Base-by-base conservation (phyloP, 148 eudicot genomes). In the Rhododendron simsii region DNA sequence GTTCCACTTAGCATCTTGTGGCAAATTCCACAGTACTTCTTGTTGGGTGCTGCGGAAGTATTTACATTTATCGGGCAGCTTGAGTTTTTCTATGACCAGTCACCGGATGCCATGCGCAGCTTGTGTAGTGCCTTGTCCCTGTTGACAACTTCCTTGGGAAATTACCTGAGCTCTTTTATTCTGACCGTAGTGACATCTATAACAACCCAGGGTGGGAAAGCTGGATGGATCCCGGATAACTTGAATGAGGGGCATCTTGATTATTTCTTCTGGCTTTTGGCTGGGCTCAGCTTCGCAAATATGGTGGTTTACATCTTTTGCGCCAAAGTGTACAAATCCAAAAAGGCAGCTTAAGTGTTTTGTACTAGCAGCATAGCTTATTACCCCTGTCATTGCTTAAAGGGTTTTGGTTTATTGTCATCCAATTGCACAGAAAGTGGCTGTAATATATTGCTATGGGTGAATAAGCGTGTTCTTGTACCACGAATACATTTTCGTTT, bases 51-150 rank as follows among this genome's bases (percentile, higher is more conserved):
- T 3, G 93, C 92, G 1, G 93, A 90, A 63, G 88, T 92, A 4
- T 92, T 91, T 63, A 91, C 90, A 0, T 91, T 89, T 41, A 86
- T 92, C 8, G 94, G 94, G 79, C 94, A 90, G 82, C 90, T 87
- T 7, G 93, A 92, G 88, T 92, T 92, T 57, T 92, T 92, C 87
- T 91, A 92, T 57, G 90, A 92, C 71, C 93, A 92, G 53, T 91
- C 94, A 0, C 94, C 94, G 2, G 94, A 92, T 81, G 92, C 90
- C 9, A 92, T 91, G 94, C 87, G 93, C 16, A 90, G 94, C 76
- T 83, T 91, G 85, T 92, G 93, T 41, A 90, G 91, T 82, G 94
- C 93, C 1, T 53, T 92, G 83, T 80, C 92, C 13, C 88, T 92
- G 30, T 61, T 90, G 78, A 92, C 91, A 1, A 90, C 81, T 44